phyloP scores from a whole-genome alignment of 2,329 filamentous ascomycete species.

The Ascocoryne sarcoides region DNA sequence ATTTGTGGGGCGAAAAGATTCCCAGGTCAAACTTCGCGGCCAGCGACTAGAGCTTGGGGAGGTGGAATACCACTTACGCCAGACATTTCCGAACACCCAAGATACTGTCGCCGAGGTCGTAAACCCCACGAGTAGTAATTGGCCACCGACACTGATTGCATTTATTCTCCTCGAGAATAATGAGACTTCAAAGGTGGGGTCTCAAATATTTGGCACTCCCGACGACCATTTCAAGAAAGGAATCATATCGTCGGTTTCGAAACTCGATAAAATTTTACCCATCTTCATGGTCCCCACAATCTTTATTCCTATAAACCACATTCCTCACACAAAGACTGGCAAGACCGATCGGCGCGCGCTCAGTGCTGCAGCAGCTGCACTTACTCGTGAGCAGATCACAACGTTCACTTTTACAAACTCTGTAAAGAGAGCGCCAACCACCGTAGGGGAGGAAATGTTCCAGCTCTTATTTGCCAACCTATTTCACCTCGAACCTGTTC shows the following conservation, averaged over 20 bases:
- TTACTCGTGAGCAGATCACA: neutral
- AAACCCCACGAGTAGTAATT: neutral
- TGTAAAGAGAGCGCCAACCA: neutral
- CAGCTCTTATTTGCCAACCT: slow-evolving; percentile 9
- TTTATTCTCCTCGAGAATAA: neutral
- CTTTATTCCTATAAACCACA: slow-evolving; percentile 21
- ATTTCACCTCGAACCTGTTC: slow-evolving; percentile 5
- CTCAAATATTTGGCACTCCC: too few relatives aligned
- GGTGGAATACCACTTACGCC: slow-evolving; percentile 46
- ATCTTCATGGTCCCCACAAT: slow-evolving; percentile 26
- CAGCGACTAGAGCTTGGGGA: slow-evolving; percentile 73
- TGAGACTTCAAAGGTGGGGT: neutral
- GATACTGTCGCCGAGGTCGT: neutral
- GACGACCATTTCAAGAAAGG: too few relatives aligned
- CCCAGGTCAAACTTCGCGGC: slow-evolving; percentile 74
- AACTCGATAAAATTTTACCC: slow-evolving; percentile 25
- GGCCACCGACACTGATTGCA: neutral
- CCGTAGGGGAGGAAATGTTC: neutral
- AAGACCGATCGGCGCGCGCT: slow-evolving; percentile 17
- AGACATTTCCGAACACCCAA: neutral
- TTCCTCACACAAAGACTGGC: slow-evolving; percentile 23
- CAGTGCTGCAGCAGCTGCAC: neutral
- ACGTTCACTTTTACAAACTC: neutral
- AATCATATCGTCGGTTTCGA: neutral
- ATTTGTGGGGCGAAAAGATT: slow-evolving; percentile 56